These are phyloP conservation scores for Boletus vinaceobasis DNA, from an alignment of 768 basidiomycete genomes.

Conservation along the genomic window DNA sequence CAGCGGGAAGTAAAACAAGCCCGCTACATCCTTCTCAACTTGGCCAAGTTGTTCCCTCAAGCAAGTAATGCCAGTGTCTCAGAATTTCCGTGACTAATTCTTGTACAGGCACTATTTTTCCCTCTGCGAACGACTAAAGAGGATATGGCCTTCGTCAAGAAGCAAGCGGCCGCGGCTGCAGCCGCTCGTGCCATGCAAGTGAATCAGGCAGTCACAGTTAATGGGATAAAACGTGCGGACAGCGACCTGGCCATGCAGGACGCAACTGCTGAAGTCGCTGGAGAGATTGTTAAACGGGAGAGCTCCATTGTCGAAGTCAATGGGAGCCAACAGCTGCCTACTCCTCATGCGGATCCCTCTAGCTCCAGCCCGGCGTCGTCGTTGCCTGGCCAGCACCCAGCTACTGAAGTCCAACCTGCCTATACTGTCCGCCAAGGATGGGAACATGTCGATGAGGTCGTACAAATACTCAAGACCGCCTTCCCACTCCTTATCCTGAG, in stretches of 20 bases:
- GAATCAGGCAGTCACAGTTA: constrained; percentile 25
- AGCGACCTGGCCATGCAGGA: constrained; percentile 31
- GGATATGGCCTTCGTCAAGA: constrained; percentile 53
- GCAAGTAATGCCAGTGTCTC: constrained; percentile 38
- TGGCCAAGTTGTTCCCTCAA: constrained; percentile 92
- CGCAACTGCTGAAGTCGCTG: constrained; percentile 23
- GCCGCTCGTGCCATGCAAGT: constrained; percentile 36
- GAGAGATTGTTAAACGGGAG: constrained; percentile 27
- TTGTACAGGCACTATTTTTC: constrained; percentile 85
- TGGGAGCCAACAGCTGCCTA: constrained; percentile 23
- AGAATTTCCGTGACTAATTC: constrained; percentile 2
- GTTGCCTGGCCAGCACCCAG: constrained; percentile 14
- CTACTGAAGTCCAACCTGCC: constrained; percentile 21
- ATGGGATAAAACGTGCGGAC: constrained; percentile 31
- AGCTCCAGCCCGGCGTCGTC: constrained; percentile 6
- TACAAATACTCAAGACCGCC: constrained; percentile 90
- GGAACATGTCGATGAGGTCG: constrained; percentile 91
- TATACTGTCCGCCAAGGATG: constrained; percentile 62
- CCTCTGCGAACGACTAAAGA: constrained; percentile 82
- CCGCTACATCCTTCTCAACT: constrained; percentile 78
- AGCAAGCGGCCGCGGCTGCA: constrained; percentile 37
- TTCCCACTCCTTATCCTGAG: constrained; percentile 94
- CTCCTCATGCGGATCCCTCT: constrained; percentile 18
- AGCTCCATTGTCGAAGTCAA: constrained; percentile 16
- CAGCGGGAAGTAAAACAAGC: constrained; percentile 94